A percentile compares a stretch with the other conserved stretches of the same genome.
Conservation (phyloP, 352 stramenopile species). For the Globisporangium canariense region DNA sequence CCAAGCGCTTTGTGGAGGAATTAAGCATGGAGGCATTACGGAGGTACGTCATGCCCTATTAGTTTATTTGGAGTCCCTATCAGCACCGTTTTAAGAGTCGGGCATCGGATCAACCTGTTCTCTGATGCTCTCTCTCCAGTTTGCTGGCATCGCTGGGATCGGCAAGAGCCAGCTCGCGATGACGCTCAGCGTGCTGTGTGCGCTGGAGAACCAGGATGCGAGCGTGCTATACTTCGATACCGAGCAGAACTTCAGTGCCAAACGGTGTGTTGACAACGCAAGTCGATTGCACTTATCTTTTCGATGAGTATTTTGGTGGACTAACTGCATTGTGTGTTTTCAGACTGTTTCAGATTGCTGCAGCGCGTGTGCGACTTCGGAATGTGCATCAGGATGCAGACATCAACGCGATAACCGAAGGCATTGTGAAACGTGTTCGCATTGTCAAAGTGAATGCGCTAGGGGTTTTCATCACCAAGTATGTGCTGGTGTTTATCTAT, state of each 20-base stretch:
- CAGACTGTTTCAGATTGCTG: slow-evolving; percentile 50
- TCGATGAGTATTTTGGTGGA: background rate
- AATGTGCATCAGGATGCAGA: slow-evolving; percentile 16
- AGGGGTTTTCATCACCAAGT: slow-evolving; percentile 41
- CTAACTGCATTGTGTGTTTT: background rate
- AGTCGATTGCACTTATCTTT: background rate
- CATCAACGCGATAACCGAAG: slow-evolving; percentile 21
- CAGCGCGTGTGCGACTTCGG: slow-evolving; percentile 26
- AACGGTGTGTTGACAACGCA: slow-evolving; percentile 28
- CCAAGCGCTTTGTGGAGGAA: slow-evolving; percentile 54
- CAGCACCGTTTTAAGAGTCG: background rate
- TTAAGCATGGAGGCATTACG: slow-evolving; percentile 50
- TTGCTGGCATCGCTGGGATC: slow-evolving; percentile 65
- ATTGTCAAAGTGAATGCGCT: slow-evolving; percentile 41
- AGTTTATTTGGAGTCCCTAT: background rate
- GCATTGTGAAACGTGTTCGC: slow-evolving; percentile 40
- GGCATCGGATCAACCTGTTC: background rate
- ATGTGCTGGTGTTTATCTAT: slow-evolving; percentile 4
- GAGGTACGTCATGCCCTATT: slow-evolving; percentile 27
- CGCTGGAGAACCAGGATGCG: slow-evolving; percentile 54
- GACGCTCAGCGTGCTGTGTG: slow-evolving; percentile 69
- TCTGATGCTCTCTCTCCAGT: slow-evolving; percentile 25
- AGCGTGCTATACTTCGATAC: slow-evolving; percentile 68
- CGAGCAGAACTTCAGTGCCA: slow-evolving; percentile 72
- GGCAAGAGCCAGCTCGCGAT: slow-evolving; percentile 76